Conservation (phyloP, 2,329 filamentous ascomycete genomes). For the Phaeosphaeriaceae sp. region DNA sequence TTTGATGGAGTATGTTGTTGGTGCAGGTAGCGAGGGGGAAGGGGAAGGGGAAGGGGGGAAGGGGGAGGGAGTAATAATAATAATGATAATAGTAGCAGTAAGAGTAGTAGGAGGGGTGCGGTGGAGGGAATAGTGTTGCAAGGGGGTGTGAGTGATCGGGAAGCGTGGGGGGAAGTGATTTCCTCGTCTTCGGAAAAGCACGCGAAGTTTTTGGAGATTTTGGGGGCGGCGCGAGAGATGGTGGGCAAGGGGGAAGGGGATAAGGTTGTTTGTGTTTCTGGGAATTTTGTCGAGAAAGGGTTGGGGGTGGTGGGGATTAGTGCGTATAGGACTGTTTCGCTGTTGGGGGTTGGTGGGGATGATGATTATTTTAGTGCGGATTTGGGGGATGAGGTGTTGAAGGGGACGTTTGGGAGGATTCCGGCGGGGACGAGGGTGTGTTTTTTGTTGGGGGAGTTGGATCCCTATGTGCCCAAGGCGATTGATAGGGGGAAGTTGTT, state of each 20-base stretch:
- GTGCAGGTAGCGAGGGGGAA: slow-evolving; percentile 28
- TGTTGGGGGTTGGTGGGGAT: slow-evolving; percentile 67
- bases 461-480: slow-evolving; percentile 67
- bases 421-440: slow-evolving; percentile 60
- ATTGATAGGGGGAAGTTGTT: slow-evolving; percentile 67
- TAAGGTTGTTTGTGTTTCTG: slow-evolving; percentile 59
- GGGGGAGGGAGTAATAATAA: slow-evolving; percentile 76
- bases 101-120: slow-evolving; percentile 58
- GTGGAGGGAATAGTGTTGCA: slow-evolving; percentile 83
- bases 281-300: slow-evolving; percentile 31
- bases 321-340: slow-evolving; percentile 65
- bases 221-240: slow-evolving; percentile 61
- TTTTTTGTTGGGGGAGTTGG: slow-evolving; percentile 68
- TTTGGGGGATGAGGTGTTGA: slow-evolving; percentile 64
- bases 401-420: slow-evolving; percentile 69
- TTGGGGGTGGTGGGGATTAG: slow-evolving; percentile 56
- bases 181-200: slow-evolving; percentile 28
- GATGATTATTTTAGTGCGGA: slow-evolving; percentile 92
- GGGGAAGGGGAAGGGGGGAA: slow-evolving; percentile 45
- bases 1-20: slow-evolving; percentile 67
- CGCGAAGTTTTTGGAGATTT: slow-evolving; percentile 13
- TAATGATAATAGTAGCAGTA: no score
- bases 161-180: slow-evolving; percentile 56
- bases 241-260: slow-evolving; percentile 61
- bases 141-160: slow-evolving; percentile 78